Evolutionary conservation across 2,329 filamentous ascomycete genomes (phyloP), one percentile per base, ranked within the genome.

Genomic region (Phymatotrichopsis omnivora): DNA sequence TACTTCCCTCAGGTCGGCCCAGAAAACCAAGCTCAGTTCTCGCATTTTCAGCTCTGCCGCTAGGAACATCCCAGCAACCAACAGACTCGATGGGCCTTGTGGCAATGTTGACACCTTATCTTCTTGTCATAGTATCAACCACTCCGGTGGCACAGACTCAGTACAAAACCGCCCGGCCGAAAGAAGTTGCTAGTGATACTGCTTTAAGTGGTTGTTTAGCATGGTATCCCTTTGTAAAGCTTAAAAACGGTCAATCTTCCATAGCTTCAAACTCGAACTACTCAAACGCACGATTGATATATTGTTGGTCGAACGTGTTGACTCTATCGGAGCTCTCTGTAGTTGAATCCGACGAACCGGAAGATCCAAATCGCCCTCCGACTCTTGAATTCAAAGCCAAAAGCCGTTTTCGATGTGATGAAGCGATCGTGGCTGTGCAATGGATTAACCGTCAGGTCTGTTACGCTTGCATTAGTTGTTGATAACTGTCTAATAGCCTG

Each of bases 251-350:
- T 16, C n/a, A n/a, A n/a, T n/a, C n/a, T n/a, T n/a, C n/a, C n/a
- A n/a, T n/a, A n/a, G 75, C 76, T 12, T 74, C 77, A 7, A 79
- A 85, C 51, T 81, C 78, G 57, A 74, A 78, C 6, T 71, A 80
- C 7, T 87, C 84, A 14, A 81, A 79, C 59, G 82, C 81, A 28
- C 96, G 98, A 63, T 73, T 98, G 14, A 89, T 85, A 0, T 98
- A 98, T 66, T 95, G 87, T 64, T 98, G 91, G 91, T 96, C 91
- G 2, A 96, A 96, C 59, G 78, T 96, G n/a, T 67, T 98, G 54
- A 96, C 87, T 0, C 80, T 98, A 4, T 67, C 98, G 19, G 91
- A 98, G 38, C 47, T 59, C 11, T 48, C 51, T 17, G 40, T 55
- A 53, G 77, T 96, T 8, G 79, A 89, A 40, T 82, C 91, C 56